phyloP scores from a whole-genome alignment of 2,329 filamentous ascomycete species.

The Ustilaginoidea virens region DNA sequence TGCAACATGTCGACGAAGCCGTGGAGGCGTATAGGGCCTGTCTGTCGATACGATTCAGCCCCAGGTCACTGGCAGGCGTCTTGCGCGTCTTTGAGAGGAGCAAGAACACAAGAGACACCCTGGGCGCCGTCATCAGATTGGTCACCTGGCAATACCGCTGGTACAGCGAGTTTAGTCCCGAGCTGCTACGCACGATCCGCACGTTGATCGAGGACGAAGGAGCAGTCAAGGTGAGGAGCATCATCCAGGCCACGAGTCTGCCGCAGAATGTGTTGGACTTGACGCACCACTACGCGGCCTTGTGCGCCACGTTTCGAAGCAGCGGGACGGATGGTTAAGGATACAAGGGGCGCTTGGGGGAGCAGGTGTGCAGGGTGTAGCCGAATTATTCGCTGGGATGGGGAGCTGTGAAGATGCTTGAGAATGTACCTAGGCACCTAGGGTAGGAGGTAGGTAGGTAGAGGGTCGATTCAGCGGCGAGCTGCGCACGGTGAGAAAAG shows the following conservation, averaged over 20 bases:
- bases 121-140: constrained; percentile 75
- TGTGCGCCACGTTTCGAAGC: constrained; percentile 91
- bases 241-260: constrained; percentile 88
- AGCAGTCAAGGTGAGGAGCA: constrained; percentile 90
- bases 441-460: too few species aligned
- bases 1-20: constrained; percentile 84
- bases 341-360: neutral
- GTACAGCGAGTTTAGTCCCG: constrained; percentile 98
- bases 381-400: too few species aligned
- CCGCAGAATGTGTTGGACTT: constrained; percentile 87
- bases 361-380: too few species aligned
- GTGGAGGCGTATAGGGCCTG: constrained; percentile 88
- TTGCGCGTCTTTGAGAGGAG: constrained; percentile 63
- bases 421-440: too few species aligned
- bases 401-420: too few species aligned
- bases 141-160: constrained; percentile 98
- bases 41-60: constrained; percentile 75
- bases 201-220: constrained; percentile 95
- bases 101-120: constrained; percentile 65
- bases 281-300: constrained; percentile 87
- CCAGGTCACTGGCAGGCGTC: constrained; percentile 79
- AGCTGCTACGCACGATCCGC: constrained; percentile 73
- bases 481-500: too few species aligned
- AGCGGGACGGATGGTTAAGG: constrained; percentile 69
- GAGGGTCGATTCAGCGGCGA: too few species aligned